phyloP scores from a whole-genome alignment of 176 grass and related monocot species.

The Thalia dealbata region DNA sequence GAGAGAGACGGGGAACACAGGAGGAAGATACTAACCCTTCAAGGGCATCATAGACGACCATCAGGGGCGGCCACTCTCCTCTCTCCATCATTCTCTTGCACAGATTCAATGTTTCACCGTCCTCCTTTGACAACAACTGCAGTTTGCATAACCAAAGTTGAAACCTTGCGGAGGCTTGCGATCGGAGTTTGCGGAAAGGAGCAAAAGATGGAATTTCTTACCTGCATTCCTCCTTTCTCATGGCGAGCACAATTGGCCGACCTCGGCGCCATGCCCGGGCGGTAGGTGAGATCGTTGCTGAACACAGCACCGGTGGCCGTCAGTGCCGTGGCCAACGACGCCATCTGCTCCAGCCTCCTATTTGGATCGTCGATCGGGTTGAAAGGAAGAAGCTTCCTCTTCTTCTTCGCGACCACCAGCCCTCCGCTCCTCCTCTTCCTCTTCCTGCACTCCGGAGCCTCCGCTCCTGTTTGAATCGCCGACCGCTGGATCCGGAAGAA shows the following conservation, averaged over 20 bases:
- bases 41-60: slow-evolving; percentile 60
- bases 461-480: background rate
- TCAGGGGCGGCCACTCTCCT: slow-evolving; percentile 67
- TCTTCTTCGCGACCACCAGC: slow-evolving; percentile 46
- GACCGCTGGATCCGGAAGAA: slow-evolving; percentile 89
- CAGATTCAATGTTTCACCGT: slow-evolving; percentile 43
- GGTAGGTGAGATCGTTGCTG: slow-evolving; percentile 77
- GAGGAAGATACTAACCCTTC: slow-evolving; percentile 46
- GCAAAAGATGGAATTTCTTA: background rate
- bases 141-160: background rate
- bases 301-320: slow-evolving; percentile 70
- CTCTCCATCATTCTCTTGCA: slow-evolving; percentile 83
- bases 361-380: slow-evolving; percentile 41
- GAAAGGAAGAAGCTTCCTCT: slow-evolving; percentile 61
- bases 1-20: background rate
- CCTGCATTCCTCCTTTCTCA: slow-evolving; percentile 89
- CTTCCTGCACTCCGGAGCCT: slow-evolving; percentile 30
- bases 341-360: slow-evolving; percentile 69
- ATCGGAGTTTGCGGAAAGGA: too few relatives aligned
- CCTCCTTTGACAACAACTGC: slow-evolving; percentile 66
- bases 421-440: slow-evolving; percentile 38
- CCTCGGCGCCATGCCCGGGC: slow-evolving; percentile 50
- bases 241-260: slow-evolving; percentile 47
- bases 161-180: background rate
- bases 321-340: slow-evolving; percentile 78